A percentile compares a stretch with the other conserved stretches of the same genome.
Conservation (phyloP, 345 rosid species). For the Dipteronia dyeriana region DNA sequence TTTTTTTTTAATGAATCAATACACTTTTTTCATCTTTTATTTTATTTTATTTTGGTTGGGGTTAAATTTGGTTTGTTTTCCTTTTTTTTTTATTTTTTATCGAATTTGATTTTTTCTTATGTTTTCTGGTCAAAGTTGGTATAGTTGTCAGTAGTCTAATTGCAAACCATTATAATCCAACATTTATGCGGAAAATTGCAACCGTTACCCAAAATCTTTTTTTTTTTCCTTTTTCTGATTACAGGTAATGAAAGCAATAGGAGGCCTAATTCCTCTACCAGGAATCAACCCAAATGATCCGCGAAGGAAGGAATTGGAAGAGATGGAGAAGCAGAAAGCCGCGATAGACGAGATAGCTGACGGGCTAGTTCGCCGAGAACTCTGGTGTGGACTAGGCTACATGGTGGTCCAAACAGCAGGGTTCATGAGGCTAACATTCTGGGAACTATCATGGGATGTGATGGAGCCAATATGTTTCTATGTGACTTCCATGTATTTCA, state of each 20-base stretch:
- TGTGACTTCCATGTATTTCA: conserved; percentile 65
- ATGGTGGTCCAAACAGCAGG: conserved; percentile 72
- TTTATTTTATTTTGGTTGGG: no score
- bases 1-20: no score
- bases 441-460: conserved; percentile 99
- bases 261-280: conserved; percentile 64
- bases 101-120: no score
- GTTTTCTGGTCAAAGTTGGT: not conserved
- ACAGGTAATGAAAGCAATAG: conserved; percentile 76
- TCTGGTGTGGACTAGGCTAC: conserved; percentile 73
- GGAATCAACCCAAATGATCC: conserved; percentile 48
- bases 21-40: not conserved
- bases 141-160: no score
- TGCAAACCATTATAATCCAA: no score
- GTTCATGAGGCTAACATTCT: conserved; percentile 95
- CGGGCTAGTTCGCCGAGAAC: conserved; percentile 59
- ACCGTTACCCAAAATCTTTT: conserved; percentile 32
- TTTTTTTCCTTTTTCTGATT: conserved; percentile 26
- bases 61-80: no score
- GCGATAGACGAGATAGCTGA: conserved; percentile 60
- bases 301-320: conserved; percentile 61
- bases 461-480: conserved; percentile 99
- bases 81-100: no score
- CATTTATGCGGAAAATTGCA: no score
- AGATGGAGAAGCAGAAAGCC: conserved; percentile 54